Evolutionary conservation across 1,139 yeast species (phyloP).

Genomic region (Geotrichum aggregatum): DNA sequence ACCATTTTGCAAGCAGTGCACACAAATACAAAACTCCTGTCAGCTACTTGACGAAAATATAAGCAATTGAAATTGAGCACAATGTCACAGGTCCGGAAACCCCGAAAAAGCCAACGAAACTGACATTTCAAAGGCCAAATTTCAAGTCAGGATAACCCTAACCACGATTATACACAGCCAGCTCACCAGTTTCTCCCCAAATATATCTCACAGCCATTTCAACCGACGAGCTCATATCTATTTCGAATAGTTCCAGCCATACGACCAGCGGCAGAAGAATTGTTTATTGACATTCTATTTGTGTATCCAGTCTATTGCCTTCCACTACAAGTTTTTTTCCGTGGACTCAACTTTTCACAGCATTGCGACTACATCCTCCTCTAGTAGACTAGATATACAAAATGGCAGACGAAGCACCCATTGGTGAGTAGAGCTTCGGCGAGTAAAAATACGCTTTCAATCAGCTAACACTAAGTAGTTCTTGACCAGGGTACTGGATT

Average conservation of each 20-base stretch:
- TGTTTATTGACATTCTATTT: not conserved
- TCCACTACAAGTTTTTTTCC: not conserved
- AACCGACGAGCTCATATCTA: not conserved
- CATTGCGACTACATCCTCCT: not conserved
- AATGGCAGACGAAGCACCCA: slow-evolving; percentile 23
- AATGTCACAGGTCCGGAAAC: no score
- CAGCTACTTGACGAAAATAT: no score
- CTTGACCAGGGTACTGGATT: slow-evolving; percentile 99
- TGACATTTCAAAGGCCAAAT: no score
- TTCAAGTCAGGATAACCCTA: not conserved
- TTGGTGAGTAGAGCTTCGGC: slow-evolving; percentile 16
- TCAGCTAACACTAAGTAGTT: slow-evolving; percentile 43
- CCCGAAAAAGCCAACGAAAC: no score
- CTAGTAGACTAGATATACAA: not conserved
- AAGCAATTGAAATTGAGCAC: no score
- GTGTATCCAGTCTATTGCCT: not conserved
- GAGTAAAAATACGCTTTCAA: not conserved
- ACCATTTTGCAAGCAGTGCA: no score
- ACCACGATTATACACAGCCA: slow-evolving; percentile 8
- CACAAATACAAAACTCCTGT: no score
- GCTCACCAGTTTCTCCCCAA: slow-evolving; percentile 9
- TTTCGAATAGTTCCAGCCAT: not conserved
- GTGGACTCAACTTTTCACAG: not conserved
- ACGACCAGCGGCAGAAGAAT: not conserved
- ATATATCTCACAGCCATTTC: not conserved